Base-by-base conservation (phyloP, 768 basidiomycete species). In the Boletus rubroflammeus region DNA sequence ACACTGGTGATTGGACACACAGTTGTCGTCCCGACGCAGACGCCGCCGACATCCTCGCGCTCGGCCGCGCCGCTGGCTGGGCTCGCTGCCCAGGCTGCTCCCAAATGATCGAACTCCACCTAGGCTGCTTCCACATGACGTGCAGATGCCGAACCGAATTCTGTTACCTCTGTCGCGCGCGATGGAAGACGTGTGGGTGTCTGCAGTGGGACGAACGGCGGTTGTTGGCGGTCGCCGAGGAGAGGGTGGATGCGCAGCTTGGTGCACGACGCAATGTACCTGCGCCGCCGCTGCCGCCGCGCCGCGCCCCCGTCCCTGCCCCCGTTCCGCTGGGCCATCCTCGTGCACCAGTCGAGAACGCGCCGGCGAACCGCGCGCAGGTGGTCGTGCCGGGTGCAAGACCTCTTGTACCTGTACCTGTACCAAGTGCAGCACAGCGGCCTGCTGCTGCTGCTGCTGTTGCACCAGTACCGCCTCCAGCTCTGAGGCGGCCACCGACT, bases 111-210 rank as follows among this genome's bases (percentile, higher is more conserved):
- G 75, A 76, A 51, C 70, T 74, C 38, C 51, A 63, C 6, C 21
- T 59, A 13, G 75, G 75, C 0, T 76, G 75, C 50, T 72, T 63
- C 57, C 75, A 77, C 54, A 74, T 77, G 70, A 72, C 71, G 2
- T 77, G 76, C 50, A 56, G 68, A 26, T 76, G 75, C 59, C 51
- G 59, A 38, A 70, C 68, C 11, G 62, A 76, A 46, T 76, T 76
- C 41, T 76, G 75, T 57, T 77, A 76, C 45, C 56, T 82, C 73
- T 76, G 82, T 73, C 47, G 75, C 73, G 76, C 61, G 23, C 71
- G 53, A 3, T 90, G 88, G 87, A 87, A 86, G 70, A 74, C 69
- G 1, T 90, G 88, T 59, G 14, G 0, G 0, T 89, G 88, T 57
- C 74, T 76, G 0, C 82, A 85, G 54, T 89, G 86, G 85, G 85